phyloP scores from a whole-genome alignment of 208 protist genomes.

The Trichomonas vaginalis region DNA sequence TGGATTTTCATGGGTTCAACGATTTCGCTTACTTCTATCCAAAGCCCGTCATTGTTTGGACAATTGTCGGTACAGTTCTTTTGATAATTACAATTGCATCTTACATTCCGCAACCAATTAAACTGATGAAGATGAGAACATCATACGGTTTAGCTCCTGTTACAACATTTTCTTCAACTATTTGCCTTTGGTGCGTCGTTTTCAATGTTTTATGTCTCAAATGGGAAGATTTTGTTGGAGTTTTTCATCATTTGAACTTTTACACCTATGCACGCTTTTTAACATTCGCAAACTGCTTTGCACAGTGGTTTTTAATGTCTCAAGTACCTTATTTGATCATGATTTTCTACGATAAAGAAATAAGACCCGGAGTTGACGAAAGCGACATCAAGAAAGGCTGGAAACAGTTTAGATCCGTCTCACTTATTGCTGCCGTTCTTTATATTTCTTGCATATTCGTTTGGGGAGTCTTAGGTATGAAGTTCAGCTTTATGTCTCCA shows the following conservation, averaged over 20 bases:
- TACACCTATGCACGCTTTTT: neutral
- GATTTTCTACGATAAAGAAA: neutral
- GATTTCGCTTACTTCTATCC: neutral
- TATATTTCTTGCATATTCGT: neutral
- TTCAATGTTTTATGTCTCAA: neutral
- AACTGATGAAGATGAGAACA: neutral
- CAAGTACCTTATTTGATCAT: neutral
- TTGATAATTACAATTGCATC: neutral
- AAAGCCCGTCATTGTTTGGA: neutral
- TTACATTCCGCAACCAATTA: neutral
- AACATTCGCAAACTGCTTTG: neutral
- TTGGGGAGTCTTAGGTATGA: neutral
- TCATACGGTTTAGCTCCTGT: neutral
- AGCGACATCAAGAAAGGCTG: neutral
- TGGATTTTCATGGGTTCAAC: too few relatives aligned
- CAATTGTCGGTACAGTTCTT: neutral
- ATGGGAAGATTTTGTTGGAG: neutral
- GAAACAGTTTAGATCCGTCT: neutral
- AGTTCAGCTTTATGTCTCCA: neutral
- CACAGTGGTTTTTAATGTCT: neutral
- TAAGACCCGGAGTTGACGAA: neutral
- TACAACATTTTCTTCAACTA: neutral
- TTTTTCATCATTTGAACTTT: neutral
- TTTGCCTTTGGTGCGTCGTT: neutral
- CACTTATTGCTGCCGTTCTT: neutral